Conservation (phyloP, 495 filamentous ascomycete genomes). For the Xylaria grammica region DNA sequence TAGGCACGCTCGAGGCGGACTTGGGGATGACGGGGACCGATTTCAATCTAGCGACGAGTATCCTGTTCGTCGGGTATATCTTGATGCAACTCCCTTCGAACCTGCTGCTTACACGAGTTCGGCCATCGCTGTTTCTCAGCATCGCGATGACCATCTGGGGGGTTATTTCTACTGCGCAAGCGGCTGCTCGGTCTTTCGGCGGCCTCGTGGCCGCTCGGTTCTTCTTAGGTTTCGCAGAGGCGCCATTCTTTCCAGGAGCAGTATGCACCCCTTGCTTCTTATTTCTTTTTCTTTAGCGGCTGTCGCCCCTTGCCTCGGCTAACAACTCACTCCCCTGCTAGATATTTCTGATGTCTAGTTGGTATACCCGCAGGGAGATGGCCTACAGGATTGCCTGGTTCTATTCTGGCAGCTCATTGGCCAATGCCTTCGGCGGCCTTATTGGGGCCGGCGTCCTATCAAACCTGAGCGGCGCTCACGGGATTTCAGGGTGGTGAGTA, state of each 20-base stretch:
- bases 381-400: conserved; percentile 60
- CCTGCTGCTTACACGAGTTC: conserved; percentile 53
- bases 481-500: conserved; percentile 47
- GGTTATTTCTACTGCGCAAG: conserved; percentile 61
- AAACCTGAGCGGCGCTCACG: conserved; percentile 44
- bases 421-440: conserved; percentile 64
- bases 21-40: conserved; percentile 52
- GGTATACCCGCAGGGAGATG: conserved; percentile 57
- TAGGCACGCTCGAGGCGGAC: conserved; percentile 52
- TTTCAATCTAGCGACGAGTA: conserved; percentile 61
- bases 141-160: conserved; percentile 66
- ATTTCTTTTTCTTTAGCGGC: background rate
- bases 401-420: conserved; percentile 61
- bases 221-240: conserved; percentile 67
- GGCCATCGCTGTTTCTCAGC: conserved; percentile 49
- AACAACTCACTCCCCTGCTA: background rate
- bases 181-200: conserved; percentile 57
- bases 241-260: conserved; percentile 57
- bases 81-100: conserved; percentile 64
- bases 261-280: conserved; percentile 25
- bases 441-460: conserved; percentile 58
- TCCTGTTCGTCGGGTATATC: conserved; percentile 63
- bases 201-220: conserved; percentile 65
- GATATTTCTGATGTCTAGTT: conserved; percentile 54
- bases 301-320: background rate